A percentile compares a stretch with the other conserved stretches of the same genome.
phyloP scores from a whole-genome alignment of 768 basidiomycete genomes.

The Russula emetica region DNA sequence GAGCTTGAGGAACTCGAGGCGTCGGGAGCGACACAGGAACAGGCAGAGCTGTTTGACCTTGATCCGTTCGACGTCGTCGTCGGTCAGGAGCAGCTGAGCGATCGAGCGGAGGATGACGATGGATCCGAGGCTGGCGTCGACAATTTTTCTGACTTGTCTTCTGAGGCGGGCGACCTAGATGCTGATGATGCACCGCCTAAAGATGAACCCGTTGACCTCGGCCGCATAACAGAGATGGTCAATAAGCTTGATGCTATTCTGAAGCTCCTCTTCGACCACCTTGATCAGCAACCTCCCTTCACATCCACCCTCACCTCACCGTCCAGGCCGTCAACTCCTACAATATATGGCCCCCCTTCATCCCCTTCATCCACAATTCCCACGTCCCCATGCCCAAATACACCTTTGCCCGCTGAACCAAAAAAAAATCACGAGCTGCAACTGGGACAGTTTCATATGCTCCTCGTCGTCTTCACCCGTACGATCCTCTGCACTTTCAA shows the following conservation, averaged over 20 bases:
- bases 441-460: constrained; percentile 72
- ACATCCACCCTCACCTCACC: constrained; percentile 32
- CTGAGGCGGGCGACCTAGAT: constrained; percentile 54
- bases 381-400: constrained; percentile 9
- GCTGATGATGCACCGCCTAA: constrained; percentile 38
- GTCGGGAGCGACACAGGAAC: constrained; percentile 44
- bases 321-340: constrained; percentile 31
- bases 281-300: constrained; percentile 48
- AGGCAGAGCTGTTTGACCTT: constrained; percentile 60
- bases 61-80: constrained; percentile 82
- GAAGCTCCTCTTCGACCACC: constrained; percentile 79
- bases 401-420: constrained; percentile 28
- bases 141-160: constrained; percentile 70
- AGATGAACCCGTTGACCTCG: constrained; percentile 54
- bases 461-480: constrained; percentile 91
- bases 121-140: constrained; percentile 42
- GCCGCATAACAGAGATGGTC: constrained; percentile 80
- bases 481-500: constrained; percentile 94
- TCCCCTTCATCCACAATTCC: constrained; percentile 18
- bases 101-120: constrained; percentile 47
- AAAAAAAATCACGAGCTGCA: constrained; percentile 39
- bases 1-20: constrained; percentile 90
- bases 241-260: constrained; percentile 88
- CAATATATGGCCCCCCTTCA: constrained; percentile 31
- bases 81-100: constrained; percentile 66